Percentiles rank a stretch among this genome's conserved stretches.
phyloP scores from a whole-genome alignment of 139 green algal species.

The Tetradesmus obliquus region DNA sequence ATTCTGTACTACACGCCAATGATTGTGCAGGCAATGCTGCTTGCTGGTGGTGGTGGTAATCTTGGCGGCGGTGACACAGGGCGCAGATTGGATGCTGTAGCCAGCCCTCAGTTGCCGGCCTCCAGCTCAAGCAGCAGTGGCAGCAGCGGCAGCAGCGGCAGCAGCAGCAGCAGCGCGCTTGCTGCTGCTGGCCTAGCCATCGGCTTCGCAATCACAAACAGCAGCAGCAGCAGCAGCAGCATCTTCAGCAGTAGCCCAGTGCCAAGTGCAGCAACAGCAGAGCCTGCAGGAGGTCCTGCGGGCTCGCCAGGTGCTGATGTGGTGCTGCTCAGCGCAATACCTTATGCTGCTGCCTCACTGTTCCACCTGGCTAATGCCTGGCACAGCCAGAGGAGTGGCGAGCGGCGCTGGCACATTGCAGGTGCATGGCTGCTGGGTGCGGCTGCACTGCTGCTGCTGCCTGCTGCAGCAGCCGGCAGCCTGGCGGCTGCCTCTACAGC shows the following conservation, averaged over 20 bases:
- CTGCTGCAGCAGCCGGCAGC: background rate
- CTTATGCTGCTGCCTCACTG: slow-evolving; percentile 22
- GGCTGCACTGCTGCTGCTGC: slow-evolving; percentile 36
- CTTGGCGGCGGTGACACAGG: background rate
- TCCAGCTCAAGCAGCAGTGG: background rate
- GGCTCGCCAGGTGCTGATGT: background rate
- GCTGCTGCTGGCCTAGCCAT: background rate
- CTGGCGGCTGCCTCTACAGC: background rate
- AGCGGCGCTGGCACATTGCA: slow-evolving; percentile 16
- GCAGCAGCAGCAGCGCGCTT: background rate
- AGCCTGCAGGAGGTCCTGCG: background rate
- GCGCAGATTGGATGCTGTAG: background rate
- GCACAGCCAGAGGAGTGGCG: background rate
- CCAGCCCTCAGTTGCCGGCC: background rate
- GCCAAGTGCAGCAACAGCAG: background rate
- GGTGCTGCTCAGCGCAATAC: slow-evolving; percentile 30
- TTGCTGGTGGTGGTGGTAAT: background rate
- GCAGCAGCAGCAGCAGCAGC: background rate
- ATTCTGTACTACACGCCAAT: slow-evolving; percentile 38
- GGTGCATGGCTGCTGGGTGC: background rate
- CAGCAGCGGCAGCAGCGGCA: background rate
- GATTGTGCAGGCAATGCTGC: slow-evolving; percentile 25
- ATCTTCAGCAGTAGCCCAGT: background rate
- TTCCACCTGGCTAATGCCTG: slow-evolving; percentile 33
- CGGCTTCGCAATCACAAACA: background rate